Conservation (phyloP, 208 protist genomes). For the Zelonia costaricensis region DNA sequence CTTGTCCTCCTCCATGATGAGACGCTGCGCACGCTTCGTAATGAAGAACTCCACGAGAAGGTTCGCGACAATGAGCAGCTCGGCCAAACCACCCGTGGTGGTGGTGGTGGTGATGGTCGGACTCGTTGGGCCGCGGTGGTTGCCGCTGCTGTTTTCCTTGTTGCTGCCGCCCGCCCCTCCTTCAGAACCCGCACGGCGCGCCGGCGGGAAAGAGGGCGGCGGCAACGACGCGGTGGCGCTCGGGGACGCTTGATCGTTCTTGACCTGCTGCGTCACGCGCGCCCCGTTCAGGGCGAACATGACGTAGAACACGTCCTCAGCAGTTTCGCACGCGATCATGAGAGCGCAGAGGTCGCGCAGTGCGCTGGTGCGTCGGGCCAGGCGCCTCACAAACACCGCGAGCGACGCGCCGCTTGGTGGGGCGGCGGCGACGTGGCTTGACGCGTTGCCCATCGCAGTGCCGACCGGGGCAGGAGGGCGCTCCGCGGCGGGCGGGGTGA, state of each 20-base stretch:
- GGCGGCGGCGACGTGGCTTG: neutral
- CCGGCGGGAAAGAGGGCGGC: too few species aligned
- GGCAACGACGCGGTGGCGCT: neutral
- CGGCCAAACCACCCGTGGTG: constrained; percentile 26
- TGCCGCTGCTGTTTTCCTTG: neutral
- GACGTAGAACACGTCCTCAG: constrained; percentile 57
- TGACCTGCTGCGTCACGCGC: constrained; percentile 25
- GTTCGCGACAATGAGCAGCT: constrained; percentile 41
- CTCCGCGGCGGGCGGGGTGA: too few species aligned
- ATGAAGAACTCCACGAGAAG: constrained; percentile 61
- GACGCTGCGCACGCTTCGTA: constrained; percentile 34
- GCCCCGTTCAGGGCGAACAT: constrained; percentile 33
- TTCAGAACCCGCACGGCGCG: too few species aligned
- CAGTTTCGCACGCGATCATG: constrained; percentile 42
- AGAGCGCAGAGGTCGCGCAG: constrained; percentile 60
- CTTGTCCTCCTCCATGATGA: constrained; percentile 14
- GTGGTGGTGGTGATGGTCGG: neutral
- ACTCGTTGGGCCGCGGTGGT: neutral
- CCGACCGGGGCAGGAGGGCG: too few species aligned
- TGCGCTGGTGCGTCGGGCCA: constrained; percentile 31
- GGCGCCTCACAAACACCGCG: constrained; percentile 15
- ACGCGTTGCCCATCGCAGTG: too few species aligned
- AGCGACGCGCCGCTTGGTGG: neutral
- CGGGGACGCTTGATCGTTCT: constrained; percentile 1
- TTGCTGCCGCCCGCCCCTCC: neutral